Conservation (phyloP, 106 monocot genomes). For the Acorus calamus region DNA sequence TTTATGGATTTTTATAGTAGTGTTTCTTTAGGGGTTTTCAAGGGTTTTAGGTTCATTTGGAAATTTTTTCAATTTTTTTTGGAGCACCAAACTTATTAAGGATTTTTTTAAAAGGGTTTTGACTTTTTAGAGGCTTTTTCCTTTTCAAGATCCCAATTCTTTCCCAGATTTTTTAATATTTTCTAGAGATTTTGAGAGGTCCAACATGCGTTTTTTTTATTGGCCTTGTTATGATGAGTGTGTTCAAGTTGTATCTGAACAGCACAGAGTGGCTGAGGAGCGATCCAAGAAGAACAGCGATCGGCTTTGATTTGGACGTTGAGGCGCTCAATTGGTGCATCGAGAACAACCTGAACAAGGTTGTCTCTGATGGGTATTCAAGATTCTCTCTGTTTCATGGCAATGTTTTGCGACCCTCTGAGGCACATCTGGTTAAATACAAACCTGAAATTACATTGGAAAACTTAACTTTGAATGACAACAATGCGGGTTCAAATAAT, state of each 20-base stretch:
- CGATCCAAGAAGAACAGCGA: conserved; percentile 70
- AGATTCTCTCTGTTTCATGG: conserved; percentile 83
- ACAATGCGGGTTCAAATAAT: conserved; percentile 15
- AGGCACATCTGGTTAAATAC: conserved; percentile 32
- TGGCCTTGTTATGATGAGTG: neutral
- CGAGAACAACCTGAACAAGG: conserved; percentile 55
- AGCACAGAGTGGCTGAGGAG: conserved; percentile 71
- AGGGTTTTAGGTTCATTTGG: too few species aligned
- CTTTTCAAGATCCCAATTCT: too few species aligned
- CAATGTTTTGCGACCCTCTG: conserved; percentile 63
- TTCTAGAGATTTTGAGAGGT: too few species aligned
- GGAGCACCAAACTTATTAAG: too few species aligned
- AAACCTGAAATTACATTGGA: conserved; percentile 12
- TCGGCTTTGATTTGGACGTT: conserved; percentile 79
- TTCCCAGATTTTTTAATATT: too few species aligned
- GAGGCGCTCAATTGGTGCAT: conserved; percentile 83
- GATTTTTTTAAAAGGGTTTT: too few species aligned
- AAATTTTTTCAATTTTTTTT: too few species aligned
- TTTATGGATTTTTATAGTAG: too few species aligned
- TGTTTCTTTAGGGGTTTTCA: too few species aligned
- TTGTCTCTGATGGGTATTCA: conserved; percentile 55
- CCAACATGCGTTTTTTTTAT: too few species aligned
- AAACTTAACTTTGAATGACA: conserved; percentile 10
- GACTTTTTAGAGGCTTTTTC: too few species aligned
- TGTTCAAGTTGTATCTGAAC: conserved; percentile 5